Conservation (phyloP, 2,329 filamentous ascomycete species). For the Ceratocystis eucalypticola region DNA sequence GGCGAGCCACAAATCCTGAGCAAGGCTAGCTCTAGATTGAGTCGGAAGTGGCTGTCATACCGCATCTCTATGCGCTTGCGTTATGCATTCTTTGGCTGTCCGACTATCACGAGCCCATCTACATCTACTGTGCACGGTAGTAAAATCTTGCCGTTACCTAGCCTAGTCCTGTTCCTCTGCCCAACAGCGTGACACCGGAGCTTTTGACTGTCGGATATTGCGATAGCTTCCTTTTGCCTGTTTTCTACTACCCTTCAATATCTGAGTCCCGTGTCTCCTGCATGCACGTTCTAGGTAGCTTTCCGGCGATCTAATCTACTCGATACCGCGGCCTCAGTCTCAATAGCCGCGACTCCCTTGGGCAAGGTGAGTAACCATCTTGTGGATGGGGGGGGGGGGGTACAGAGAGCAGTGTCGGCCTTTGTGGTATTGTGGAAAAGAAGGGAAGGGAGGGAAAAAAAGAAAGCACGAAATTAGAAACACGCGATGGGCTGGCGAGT, state of each 20-base stretch:
- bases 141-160: neutral
- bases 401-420: neutral
- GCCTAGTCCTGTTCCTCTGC: neutral
- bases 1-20: too few species aligned
- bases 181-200: neutral
- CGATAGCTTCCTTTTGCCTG: neutral
- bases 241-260: neutral
- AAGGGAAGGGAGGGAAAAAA: neutral
- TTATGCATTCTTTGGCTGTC: too few species aligned
- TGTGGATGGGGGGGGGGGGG: neutral
- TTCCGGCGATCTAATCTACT: constrained; percentile 18
- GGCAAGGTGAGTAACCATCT: neutral
- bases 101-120: too few species aligned
- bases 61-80: neutral
- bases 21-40: neutral
- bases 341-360: constrained; percentile 15
- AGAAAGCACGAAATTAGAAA: neutral
- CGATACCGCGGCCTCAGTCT: constrained; percentile 18
- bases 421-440: neutral
- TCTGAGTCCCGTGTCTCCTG: neutral
- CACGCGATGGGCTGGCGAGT: too few species aligned
- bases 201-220: neutral
- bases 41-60: neutral
- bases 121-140: too few species aligned
- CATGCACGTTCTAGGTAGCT: neutral